Conservation (phyloP, 1,284 basidiomycete genomes). For the Bothia castanella region DNA sequence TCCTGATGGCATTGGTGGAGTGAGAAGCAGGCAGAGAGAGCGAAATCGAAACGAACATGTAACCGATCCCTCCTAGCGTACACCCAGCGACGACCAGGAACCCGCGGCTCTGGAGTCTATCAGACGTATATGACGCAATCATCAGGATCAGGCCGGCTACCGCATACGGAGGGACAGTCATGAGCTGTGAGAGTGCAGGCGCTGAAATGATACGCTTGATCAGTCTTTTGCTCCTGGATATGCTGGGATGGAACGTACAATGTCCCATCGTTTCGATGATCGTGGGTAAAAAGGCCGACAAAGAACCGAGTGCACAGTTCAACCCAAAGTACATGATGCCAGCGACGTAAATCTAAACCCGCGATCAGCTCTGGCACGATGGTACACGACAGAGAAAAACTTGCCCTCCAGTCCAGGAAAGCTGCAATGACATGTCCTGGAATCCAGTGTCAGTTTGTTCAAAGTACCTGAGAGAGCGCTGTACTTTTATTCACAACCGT, state of each 20-base stretch:
- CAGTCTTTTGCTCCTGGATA: neutral
- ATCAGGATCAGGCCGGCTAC: slow-evolving; percentile 66
- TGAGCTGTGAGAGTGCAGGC: slow-evolving; percentile 55
- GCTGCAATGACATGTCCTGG: slow-evolving; percentile 61
- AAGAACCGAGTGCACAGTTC: slow-evolving; percentile 75
- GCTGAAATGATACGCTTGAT: slow-evolving; percentile 30
- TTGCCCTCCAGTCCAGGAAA: slow-evolving; percentile 68
- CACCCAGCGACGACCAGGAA: slow-evolving; percentile 50
- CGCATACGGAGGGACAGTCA: slow-evolving; percentile 82
- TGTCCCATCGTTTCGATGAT: slow-evolving; percentile 72
- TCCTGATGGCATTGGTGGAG: slow-evolving; percentile 14
- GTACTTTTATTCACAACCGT: slow-evolving; percentile 64
- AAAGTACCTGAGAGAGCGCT: neutral
- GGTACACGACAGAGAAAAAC: slow-evolving; percentile 18
- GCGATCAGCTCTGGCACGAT: neutral
- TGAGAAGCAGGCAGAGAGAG: slow-evolving; percentile 1
- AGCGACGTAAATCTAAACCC: slow-evolving; percentile 52
- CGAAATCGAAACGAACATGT: slow-evolving; percentile 32
- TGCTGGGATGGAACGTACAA: slow-evolving; percentile 34
- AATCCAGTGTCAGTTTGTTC: neutral
- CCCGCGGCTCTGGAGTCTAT: slow-evolving; percentile 70
- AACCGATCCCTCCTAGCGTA: slow-evolving; percentile 58
- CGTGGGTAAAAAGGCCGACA: slow-evolving; percentile 82
- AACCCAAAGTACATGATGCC: slow-evolving; percentile 75
- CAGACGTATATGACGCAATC: slow-evolving; percentile 63